Percentiles rank a stretch among this genome's conserved stretches.
phyloP scores from a whole-genome alignment of 306 rosid species.

The Rosa multiflora region DNA sequence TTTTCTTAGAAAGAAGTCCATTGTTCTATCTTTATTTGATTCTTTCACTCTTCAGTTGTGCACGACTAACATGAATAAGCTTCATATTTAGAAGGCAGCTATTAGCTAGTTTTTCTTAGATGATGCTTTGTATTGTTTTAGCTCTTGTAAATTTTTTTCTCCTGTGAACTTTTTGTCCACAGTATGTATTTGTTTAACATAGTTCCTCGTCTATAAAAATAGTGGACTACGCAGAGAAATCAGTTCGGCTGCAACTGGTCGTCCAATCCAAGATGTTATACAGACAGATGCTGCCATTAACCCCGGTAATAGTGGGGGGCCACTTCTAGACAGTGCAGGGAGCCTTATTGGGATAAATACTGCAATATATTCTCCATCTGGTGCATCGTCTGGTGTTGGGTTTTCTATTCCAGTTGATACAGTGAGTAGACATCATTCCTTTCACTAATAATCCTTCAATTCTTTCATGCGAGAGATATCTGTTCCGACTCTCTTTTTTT shows the following conservation, averaged over 20 bases:
- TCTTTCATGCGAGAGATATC: too few species aligned
- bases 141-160: not conserved
- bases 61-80: too few species aligned
- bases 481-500: not conserved
- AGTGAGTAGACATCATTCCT: slow-evolving; percentile 48
- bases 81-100: not conserved
- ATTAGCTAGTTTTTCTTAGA: not conserved
- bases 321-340: slow-evolving; percentile 95
- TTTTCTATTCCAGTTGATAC: slow-evolving; percentile 97
- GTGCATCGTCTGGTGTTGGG: slow-evolving; percentile 98
- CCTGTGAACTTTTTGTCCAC: not conserved
- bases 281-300: slow-evolving; percentile 99
- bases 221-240: slow-evolving; percentile 99
- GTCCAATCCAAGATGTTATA: slow-evolving; percentile 98
- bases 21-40: not conserved
- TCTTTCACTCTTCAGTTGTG: not conserved
- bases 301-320: slow-evolving; percentile 99
- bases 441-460: not conserved
- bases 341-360: slow-evolving; percentile 95
- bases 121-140: not conserved
- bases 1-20: not conserved
- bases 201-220: not conserved
- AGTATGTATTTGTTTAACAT: not conserved
- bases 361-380: slow-evolving; percentile 95
- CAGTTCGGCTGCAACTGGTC: slow-evolving; percentile 98